Evolutionary conservation across 2,329 filamentous ascomycete species (phyloP), one percentile per base, ranked within the genome.

Genomic region (Rosellinia necatrix): DNA sequence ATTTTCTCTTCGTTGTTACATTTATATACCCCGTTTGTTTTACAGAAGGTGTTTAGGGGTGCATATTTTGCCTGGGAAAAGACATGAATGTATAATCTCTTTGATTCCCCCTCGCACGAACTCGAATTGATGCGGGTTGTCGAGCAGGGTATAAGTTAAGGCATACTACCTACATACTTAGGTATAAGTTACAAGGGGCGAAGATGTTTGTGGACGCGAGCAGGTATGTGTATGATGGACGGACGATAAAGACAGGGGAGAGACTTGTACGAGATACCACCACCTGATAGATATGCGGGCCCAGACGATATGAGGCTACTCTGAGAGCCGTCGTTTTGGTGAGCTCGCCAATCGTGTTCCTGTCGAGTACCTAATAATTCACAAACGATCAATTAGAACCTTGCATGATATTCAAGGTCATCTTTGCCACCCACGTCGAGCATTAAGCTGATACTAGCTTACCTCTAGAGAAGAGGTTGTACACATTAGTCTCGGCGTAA

Each of bases 11-110:
- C 69, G 65, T 68, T 68, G 60, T 68, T 69, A 66, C 67, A 71
- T 71, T 63, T 71, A 73, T 76, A 76, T 76, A 76, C 74, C 74
- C 59, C 63, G 64, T 66, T 68, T 68, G 65, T 62, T 60, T 61
- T 61, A 64, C 38, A 56, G 60, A 59, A 64, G 68, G 68, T 68
- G 66, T 71, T 71, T 67, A 40, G 56, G 63, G 55, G 63, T 51
- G 54, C 54, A 64, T 66, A 67, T 58, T n/a, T n/a, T 62, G 62
- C 51, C 64, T 60, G 68, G 68, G 69, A 67, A 70, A 68, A 66
- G 63, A 58, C 54, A 57, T 60, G 64, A 64, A 54, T 55, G 57
- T 65, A 59, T 69, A 65, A 63, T 67, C 64, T 59, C 21, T 53
- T 59, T 64, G 66, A 60, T 62, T 48, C 49, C 63, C 56, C 34